Evolutionary conservation across 169 alveolate genomes (phyloP).

Genomic region (Cryptosporidium sp.): DNA sequence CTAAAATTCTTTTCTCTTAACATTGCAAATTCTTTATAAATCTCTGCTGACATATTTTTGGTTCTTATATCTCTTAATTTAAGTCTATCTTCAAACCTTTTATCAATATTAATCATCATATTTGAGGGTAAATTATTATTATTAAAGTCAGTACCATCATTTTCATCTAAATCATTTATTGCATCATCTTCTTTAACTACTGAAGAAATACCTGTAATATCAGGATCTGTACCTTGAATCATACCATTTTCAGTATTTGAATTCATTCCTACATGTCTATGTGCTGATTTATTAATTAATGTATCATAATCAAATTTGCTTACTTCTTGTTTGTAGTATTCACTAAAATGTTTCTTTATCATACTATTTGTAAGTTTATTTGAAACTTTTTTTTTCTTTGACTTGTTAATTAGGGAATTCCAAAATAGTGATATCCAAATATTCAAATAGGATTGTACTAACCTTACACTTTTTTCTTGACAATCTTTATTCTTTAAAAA

Average conservation of each 20-base stretch:
- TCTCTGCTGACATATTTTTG: conserved; percentile 61
- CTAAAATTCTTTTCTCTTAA: conserved; percentile 62
- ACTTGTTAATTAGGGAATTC: conserved; percentile 11
- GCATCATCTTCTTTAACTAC: conserved; percentile 1
- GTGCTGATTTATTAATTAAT: conserved; percentile 36
- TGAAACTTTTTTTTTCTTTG: conserved; percentile 27
- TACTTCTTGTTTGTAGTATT: conserved; percentile 47
- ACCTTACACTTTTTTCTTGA: conserved; percentile 42
- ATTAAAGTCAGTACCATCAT: background rate
- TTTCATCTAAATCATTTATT: conserved; percentile 17
- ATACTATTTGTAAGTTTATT: conserved; percentile 25
- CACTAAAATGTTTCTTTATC: conserved; percentile 44
- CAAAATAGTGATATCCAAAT: conserved; percentile 63
- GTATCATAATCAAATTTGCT: conserved; percentile 55
- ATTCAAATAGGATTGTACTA: conserved; percentile 54
- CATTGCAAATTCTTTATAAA: conserved; percentile 68
- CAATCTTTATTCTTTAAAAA: conserved; percentile 23
- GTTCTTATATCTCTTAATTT: conserved; percentile 57
- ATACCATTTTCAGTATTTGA: conserved; percentile 30
- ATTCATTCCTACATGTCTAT: conserved; percentile 54
- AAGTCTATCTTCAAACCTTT: conserved; percentile 66
- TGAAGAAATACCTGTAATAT: background rate
- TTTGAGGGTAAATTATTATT: conserved; percentile 6
- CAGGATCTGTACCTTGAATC: conserved; percentile 19
- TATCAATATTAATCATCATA: conserved; percentile 17